These are phyloP conservation scores for Helminthosporium solani DNA, from an alignment of 2,329 filamentous ascomycete genomes.

Conservation along the genomic window DNA sequence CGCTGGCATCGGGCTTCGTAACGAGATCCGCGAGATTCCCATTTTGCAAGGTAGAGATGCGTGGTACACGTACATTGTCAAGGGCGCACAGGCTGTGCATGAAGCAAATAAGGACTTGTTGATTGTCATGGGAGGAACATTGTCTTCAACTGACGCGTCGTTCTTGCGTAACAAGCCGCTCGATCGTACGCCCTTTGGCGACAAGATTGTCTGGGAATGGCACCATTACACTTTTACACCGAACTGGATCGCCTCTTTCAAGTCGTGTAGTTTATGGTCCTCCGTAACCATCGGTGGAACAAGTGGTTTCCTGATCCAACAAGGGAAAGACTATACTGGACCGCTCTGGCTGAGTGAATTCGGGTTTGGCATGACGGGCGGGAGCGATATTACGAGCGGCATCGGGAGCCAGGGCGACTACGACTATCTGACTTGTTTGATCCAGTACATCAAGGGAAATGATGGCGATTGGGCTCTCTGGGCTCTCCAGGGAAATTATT, in stretches of 20 bases:
- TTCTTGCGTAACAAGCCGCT: conserved; percentile 46
- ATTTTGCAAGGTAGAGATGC: conserved; percentile 53
- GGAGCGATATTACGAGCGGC: conserved; percentile 11
- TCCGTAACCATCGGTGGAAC: conserved; percentile 49
- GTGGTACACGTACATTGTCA: conserved; percentile 53
- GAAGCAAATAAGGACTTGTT: conserved; percentile 53
- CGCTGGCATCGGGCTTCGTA: conserved; percentile 56
- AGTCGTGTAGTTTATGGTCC: conserved; percentile 47
- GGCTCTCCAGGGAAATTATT: conserved; percentile 61
- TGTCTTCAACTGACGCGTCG: conserved; percentile 54
- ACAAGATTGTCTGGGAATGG: conserved; percentile 61
- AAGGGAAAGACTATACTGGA: conserved; percentile 51
- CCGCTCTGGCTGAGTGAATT: conserved; percentile 60
- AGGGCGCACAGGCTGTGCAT: conserved; percentile 53
- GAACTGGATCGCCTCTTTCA: conserved; percentile 47
- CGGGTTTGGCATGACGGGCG: conserved; percentile 45
- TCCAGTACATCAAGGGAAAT: conserved; percentile 53
- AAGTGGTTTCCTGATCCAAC: conserved; percentile 55
- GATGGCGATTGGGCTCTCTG: conserved; percentile 61
- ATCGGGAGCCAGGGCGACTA: conserved; percentile 19
- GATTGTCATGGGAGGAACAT: conserved; percentile 55
- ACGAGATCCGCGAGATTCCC: conserved; percentile 51
- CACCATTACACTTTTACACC: conserved; percentile 52
- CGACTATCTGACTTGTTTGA: conserved; percentile 46
- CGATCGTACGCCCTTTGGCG: conserved; percentile 43